Evolutionary conservation across 768 basidiomycete genomes (phyloP).

Genomic region (Amanita thiersii): DNA sequence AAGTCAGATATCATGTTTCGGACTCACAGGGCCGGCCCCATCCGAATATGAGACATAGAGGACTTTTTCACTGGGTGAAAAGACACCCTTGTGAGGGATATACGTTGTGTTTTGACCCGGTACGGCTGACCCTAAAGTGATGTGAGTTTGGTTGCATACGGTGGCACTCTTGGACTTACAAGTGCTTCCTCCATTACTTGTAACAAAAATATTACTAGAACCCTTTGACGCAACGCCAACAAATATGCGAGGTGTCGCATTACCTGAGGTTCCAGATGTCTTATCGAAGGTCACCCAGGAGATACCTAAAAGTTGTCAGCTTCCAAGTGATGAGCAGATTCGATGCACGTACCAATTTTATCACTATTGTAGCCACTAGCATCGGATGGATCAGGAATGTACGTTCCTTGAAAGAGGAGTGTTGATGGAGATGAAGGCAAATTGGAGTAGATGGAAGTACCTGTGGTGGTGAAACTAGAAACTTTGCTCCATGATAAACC

Average conservation of each 20-base stretch:
- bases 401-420: slow-evolving; percentile 30
- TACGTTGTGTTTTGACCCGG: slow-evolving; percentile 49
- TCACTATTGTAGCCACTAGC: slow-evolving; percentile 34
- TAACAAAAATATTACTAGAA: slow-evolving; percentile 46
- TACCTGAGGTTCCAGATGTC: slow-evolving; percentile 44
- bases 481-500: slow-evolving; percentile 54
- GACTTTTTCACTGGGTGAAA: slow-evolving; percentile 46
- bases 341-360: slow-evolving; percentile 30
- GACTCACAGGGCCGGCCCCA: slow-evolving; percentile 49
- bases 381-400: slow-evolving; percentile 44
- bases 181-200: slow-evolving; percentile 46
- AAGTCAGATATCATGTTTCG: slow-evolving; percentile 1
- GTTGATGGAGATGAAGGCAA: background rate
- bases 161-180: slow-evolving; percentile 27
- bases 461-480: slow-evolving; percentile 48
- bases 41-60: slow-evolving; percentile 57
- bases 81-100: slow-evolving; percentile 59
- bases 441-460: slow-evolving; percentile 23
- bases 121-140: slow-evolving; percentile 41
- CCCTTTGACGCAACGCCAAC: slow-evolving; percentile 57
- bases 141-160: background rate
- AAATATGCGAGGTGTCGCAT: slow-evolving; percentile 54
- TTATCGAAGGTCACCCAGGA: slow-evolving; percentile 62
- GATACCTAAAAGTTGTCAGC: slow-evolving; percentile 21
- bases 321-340: slow-evolving; percentile 1